Base-by-base conservation (phyloP, 192 early-diverging fungal genomes). In the Backusella parvicylindrica region DNA sequence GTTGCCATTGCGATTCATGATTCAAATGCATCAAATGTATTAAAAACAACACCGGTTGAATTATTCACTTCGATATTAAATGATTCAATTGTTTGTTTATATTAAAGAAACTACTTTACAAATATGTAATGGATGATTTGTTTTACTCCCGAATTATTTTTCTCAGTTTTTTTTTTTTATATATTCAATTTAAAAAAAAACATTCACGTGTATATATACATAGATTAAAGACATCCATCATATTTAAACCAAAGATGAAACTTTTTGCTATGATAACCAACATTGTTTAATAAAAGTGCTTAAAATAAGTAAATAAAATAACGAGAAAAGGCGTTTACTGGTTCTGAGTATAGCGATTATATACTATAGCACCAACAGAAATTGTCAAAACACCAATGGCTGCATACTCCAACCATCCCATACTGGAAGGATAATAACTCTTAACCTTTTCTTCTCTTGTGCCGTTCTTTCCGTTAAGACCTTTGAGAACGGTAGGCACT, bases 291-390 rank as follows among this genome's bases (percentile, higher is more conserved):
- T 53, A 53, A 53, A 6, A 26, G 50, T 2, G 50, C 21, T 53
- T 50, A 23, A 11, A 53, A 23, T 53, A 21, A 23, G 21, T 0
- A 53, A 8, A 21, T 9, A 23, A 26, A 53, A 53, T 53, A 21
- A 26, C 18, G n/a, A 53, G 21, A 53, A 53, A 2, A 21, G 6
- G 3, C 9, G 4, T 23, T 53, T 9, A 50, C n/a, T 53, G 21
- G n/a, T 26, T 21, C 50, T 21, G 50, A 53, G 21, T 23, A 53
- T 53, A 69, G 6, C 68, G 35, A 30, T 47, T 32, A 56, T 73
- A 78, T 38, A 78, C 31, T 53, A 35, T 18, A 63, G 47, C 67
- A 41, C 50, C 77, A 53, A 63, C 37, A 38, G 47, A 70, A 63
- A 69, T 35, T 23, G 50, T 70, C 30, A 64, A 50, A 3, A 64